Base-by-base conservation (phyloP, 208 protist genomes). In the Leishmania gerbilli region DNA sequence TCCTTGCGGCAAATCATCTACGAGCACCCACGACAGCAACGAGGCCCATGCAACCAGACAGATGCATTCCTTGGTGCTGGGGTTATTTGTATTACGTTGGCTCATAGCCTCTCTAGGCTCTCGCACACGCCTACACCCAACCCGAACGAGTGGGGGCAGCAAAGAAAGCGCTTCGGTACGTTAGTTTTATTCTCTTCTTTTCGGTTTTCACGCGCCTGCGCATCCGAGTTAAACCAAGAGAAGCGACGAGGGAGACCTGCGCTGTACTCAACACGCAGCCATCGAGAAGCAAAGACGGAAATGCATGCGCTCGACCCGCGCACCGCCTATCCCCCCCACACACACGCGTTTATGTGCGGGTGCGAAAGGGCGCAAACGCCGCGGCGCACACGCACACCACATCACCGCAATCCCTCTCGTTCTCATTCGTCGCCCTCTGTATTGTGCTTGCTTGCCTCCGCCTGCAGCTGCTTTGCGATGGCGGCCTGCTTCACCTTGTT, bases 401-500 rank as follows among this genome's bases (percentile, higher is more conserved):
- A 76, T 77, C 81, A 21, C 37, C 64, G 60, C 19, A 71, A 60
- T 13, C 72, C 60, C 47, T 68, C 69, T 31, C 68, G 60, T 34
- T 74, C 47, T 56, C 37, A 45, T 24, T 62, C 82, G 24, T 55
- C 62, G 9, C 81, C 45, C 3, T 31, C 58, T n/a, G 37, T 47
- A 49, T 64, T 71, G 64, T 84, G 42, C n/a, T 71, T 71, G 31
- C 71, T 71, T 3, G 58, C 76, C 27, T 87, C 83, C 42, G 77
- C 77, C 47, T 80, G 58, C n/a, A 87, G 80, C 80, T 89, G 81
- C 67, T 85, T 81, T 45, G 88, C 77, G 34, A 91, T 85, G 1
- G 86, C 82, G 27, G 80, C 91, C 77, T 90, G 85, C 79, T 93
- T 89, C 53, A 91, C 82, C 74, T 89, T 86, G 64, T 90, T 90